Conservation (phyloP, 331 rosid species). For the Rhamnella rubrinervis region DNA sequence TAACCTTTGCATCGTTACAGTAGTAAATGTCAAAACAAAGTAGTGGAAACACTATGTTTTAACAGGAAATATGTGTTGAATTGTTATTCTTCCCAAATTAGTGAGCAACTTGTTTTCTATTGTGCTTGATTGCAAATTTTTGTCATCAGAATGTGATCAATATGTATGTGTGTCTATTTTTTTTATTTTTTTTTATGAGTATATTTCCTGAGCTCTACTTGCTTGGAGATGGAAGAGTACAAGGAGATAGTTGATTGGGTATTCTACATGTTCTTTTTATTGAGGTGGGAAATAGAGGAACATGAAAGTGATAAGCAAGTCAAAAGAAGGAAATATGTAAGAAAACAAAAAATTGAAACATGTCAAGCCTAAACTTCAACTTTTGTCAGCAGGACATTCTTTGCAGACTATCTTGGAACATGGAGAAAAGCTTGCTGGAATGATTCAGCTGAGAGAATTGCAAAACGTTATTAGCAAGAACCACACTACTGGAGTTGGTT, state of each 20-base stretch:
- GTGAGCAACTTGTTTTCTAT: not conserved
- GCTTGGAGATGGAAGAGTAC: slow-evolving; percentile 2
- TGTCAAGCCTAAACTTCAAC: slow-evolving; percentile 29
- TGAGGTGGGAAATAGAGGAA: slow-evolving; percentile 12
- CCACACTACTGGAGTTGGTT: slow-evolving; percentile 51
- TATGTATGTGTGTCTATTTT: not conserved
- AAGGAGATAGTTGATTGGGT: slow-evolving; percentile 7
- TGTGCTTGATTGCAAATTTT: not conserved
- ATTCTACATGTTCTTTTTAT: slow-evolving; percentile 19
- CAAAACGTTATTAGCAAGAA: slow-evolving; percentile 74
- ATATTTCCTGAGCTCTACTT: not conserved
- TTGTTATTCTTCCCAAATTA: not conserved
- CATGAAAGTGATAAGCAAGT: slow-evolving; percentile 5
- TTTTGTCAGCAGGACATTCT: slow-evolving; percentile 62
- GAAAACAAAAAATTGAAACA: slow-evolving; percentile 12
- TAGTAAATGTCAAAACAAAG: too few relatives aligned
- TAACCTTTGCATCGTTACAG: not conserved
- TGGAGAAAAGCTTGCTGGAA: slow-evolving; percentile 91
- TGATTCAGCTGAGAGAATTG: slow-evolving; percentile 89
- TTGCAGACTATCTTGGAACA: slow-evolving; percentile 88
- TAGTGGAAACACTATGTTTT: too few relatives aligned
- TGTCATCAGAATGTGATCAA: not conserved
- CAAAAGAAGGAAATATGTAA: not conserved
- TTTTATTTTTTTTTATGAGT: not conserved
- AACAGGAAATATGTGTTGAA: too few relatives aligned